Evolutionary conservation across 495 filamentous ascomycete genomes (phyloP).

Genomic region (Lasiosphaeriaceae sp.): DNA sequence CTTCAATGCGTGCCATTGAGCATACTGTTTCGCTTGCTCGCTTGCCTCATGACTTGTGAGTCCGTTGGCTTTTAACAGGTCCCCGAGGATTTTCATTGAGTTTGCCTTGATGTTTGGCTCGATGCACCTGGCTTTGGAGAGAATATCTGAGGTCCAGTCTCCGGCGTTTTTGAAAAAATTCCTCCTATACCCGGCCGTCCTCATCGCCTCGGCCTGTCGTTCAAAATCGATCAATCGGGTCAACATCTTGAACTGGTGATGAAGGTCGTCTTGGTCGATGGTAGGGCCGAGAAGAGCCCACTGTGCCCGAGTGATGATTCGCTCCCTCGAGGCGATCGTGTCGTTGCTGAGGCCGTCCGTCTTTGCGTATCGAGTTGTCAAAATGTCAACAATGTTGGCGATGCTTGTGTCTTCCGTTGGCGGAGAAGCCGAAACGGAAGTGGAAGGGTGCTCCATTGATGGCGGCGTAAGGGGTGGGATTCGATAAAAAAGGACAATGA

Average conservation of each 20-base stretch:
- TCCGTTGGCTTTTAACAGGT: not conserved
- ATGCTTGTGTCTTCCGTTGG: too few relatives aligned
- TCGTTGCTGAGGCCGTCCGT: too few relatives aligned
- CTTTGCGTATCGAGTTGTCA: too few relatives aligned
- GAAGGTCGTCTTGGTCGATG: conserved; percentile 1
- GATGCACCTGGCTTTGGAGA: not conserved
- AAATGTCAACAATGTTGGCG: too few relatives aligned
- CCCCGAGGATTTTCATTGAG: not conserved
- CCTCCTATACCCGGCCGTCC: not conserved
- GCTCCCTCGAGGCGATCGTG: not conserved
- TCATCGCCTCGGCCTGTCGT: not conserved
- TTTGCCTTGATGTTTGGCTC: not conserved
- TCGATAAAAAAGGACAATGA: too few relatives aligned
- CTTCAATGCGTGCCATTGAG: too few relatives aligned
- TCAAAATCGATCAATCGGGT: not conserved
- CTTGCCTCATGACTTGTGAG: not conserved
- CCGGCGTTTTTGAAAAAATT: not conserved
- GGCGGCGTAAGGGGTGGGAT: too few relatives aligned
- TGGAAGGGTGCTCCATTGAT: too few relatives aligned
- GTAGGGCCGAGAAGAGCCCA: not conserved
- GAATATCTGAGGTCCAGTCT: not conserved
- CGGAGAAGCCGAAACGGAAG: too few relatives aligned
- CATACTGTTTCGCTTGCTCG: too few relatives aligned
- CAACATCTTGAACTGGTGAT: conserved; percentile 1
- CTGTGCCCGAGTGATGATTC: not conserved